Percentiles rank a stretch among this genome's conserved stretches.
Evolutionary conservation across 192 early-diverging fungal species (phyloP).

Genomic region (Coemansia sp.): DNA sequence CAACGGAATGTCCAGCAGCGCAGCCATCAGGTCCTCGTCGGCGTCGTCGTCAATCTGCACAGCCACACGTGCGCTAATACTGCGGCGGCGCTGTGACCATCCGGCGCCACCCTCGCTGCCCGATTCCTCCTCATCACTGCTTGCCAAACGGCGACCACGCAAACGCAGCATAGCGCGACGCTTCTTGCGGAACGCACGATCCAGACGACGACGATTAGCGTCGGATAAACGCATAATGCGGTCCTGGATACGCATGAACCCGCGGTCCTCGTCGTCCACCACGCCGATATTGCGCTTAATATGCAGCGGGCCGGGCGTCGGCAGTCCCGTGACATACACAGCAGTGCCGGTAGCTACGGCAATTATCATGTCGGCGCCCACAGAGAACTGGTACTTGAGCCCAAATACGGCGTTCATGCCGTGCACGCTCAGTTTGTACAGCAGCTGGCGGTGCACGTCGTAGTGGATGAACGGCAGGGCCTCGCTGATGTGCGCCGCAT

Average conservation of each 20-base stretch:
- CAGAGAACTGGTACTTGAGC: conserved; percentile 52
- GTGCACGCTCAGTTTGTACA: conserved; percentile 74
- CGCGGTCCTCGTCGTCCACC: conserved; percentile 68
- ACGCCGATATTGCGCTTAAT: conserved; percentile 72
- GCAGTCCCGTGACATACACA: conserved; percentile 65
- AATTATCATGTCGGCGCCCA: conserved; percentile 57
- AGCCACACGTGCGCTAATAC: conserved; percentile 49
- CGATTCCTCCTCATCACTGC: too few relatives aligned
- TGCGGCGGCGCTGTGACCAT: conserved; percentile 11
- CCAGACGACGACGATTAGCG: conserved; percentile 61
- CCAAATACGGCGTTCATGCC: conserved; percentile 79
- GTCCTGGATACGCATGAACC: conserved; percentile 66
- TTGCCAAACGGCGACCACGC: too few relatives aligned
- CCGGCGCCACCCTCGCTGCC: too few relatives aligned
- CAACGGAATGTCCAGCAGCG: conserved; percentile 55
- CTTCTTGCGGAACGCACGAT: conserved; percentile 48
- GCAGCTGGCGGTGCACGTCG: conserved; percentile 76
- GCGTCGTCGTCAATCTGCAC: conserved; percentile 81
- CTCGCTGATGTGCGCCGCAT: conserved; percentile 69
- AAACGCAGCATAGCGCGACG: conserved; percentile 23
- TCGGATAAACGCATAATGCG: conserved; percentile 66
- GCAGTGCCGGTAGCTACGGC: conserved; percentile 74
- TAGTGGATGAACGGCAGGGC: conserved; percentile 81
- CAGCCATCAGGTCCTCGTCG: conserved; percentile 70
- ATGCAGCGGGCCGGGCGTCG: conserved; percentile 65